A percentile compares a stretch with the other conserved stretches of the same genome.
Evolutionary conservation across 768 basidiomycete species (phyloP).

Genomic region (Sporobolomyces roseus): DNA sequence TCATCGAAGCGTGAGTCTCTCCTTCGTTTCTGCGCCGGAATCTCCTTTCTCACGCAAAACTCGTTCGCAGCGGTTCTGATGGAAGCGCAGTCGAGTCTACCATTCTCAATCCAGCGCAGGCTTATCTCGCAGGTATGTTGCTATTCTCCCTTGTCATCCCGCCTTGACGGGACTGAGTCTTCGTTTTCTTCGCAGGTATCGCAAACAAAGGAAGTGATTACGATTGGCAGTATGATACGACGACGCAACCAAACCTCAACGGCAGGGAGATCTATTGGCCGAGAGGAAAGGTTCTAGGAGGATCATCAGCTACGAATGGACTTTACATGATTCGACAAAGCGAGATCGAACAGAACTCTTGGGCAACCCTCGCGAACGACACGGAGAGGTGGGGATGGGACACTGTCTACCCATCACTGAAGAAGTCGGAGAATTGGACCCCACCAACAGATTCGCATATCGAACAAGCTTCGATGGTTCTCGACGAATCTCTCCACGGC

Average conservation of each 20-base stretch:
- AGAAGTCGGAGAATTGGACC: conserved; percentile 51
- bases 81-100: conserved; percentile 36
- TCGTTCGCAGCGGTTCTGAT: too few relatives aligned
- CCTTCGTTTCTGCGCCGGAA: too few relatives aligned
- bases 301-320: conserved; percentile 45
- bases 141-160: too few relatives aligned
- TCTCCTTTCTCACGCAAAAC: too few relatives aligned
- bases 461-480: conserved; percentile 45
- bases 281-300: conserved; percentile 46
- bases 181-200: too few relatives aligned
- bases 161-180: too few relatives aligned
- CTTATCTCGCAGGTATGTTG: conserved; percentile 29
- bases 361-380: conserved; percentile 37
- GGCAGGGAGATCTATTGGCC: conserved; percentile 44
- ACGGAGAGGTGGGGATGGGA: conserved; percentile 44
- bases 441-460: conserved; percentile 46
- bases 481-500: conserved; percentile 47
- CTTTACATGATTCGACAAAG: conserved; percentile 41
- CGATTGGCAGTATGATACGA: conserved; percentile 45
- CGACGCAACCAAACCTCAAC: conserved; percentile 33
- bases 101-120: conserved; percentile 36
- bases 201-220: conserved; percentile 29
- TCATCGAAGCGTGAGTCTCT: conserved; percentile 48
- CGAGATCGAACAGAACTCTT: conserved; percentile 44
- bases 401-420: conserved; percentile 35